Percentiles rank a stretch among this genome's conserved stretches.
Evolutionary conservation across 768 basidiomycete species (phyloP).

Genomic region (Xerocomus spinulosus): DNA sequence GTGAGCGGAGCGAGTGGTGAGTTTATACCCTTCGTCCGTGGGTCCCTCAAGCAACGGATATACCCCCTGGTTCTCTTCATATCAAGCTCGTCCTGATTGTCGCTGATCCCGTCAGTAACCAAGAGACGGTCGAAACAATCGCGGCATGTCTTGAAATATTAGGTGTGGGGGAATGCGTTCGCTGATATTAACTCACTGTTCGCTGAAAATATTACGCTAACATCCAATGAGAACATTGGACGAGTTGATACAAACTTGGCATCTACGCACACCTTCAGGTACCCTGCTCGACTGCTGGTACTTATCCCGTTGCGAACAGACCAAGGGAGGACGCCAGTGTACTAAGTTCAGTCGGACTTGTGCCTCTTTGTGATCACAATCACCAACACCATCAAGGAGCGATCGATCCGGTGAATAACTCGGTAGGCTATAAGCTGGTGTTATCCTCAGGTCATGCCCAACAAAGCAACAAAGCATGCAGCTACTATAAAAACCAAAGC

Average conservation of each 20-base stretch:
- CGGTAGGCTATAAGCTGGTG: too few species aligned
- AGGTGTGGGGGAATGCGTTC: conserved; percentile 56
- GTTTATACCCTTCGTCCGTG: conserved; percentile 49
- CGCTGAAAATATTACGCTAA: conserved; percentile 50
- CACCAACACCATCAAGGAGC: too few species aligned
- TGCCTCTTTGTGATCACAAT: too few species aligned
- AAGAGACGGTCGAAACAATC: conserved; percentile 62
- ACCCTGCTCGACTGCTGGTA: too few species aligned
- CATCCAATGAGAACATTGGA: conserved; percentile 55
- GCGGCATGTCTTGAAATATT: conserved; percentile 55
- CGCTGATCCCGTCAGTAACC: conserved; percentile 65
- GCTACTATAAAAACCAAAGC: too few species aligned
- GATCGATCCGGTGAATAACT: too few species aligned
- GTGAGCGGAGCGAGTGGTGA: conserved; percentile 57
- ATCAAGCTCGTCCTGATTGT: conserved; percentile 54
- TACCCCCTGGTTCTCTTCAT: conserved; percentile 54
- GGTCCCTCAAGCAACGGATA: conserved; percentile 48
- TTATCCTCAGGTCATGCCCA: too few species aligned
- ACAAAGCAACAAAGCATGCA: too few species aligned
- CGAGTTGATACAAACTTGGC: conserved; percentile 58
- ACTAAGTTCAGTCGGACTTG: too few species aligned
- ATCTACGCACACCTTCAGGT: too few species aligned
- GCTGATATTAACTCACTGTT: conserved; percentile 59
- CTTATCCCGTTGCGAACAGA: too few species aligned
- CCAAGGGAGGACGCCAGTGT: too few species aligned